Evolutionary conservation across 164 flowering plant genomes (phyloP), one percentile per base, ranked within the genome.

Genomic region (Brasenia schreberi): DNA sequence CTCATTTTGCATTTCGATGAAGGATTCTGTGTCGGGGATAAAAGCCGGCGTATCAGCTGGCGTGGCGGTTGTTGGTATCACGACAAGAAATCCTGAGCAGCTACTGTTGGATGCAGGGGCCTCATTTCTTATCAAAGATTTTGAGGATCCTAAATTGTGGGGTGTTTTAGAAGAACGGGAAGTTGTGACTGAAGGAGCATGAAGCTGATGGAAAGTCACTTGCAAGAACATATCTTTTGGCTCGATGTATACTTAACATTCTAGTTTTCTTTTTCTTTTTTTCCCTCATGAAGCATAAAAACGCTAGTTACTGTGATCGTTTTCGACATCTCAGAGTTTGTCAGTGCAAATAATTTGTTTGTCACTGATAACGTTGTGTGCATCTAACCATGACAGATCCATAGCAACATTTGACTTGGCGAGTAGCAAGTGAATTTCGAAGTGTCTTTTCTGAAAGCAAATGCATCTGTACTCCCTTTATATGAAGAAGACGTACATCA

Each of bases 41-140:
- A 85, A 67, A 76, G 96, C 99, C 49, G 99, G 97, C 68, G 99
- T 91, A 39, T 93, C 96, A 58, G 99, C 99, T 18, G 99, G 89
- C 58, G 77, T 94, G 86, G 89, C 93, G 12, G 96, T 90, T 49
- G 77, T 89, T 49, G 99, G 92, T 42, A 16, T 94, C 70, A 73
- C 84, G 39, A 90, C 96, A 6, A 73, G 95, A 70, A 94, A 89
- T 66, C 98, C 98, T 2, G 91, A 82, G 70, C 65, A 78, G 42
- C 6, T 76, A 49, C 81, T 94, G 66, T 70, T 77, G 87, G 76
- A 81, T 75, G 98, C 96, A 44, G 82, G 86, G 27, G 91, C 98
- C 4, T 68, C 89, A 19, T 76, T 89, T 52, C 87, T 94, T 42
- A 82, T 94, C 18, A 83, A 87, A 76, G 83, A 82, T 68, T 94